Conservation (phyloP, 352 stramenopile genomes). For the Globisporangium mamillatum region DNA sequence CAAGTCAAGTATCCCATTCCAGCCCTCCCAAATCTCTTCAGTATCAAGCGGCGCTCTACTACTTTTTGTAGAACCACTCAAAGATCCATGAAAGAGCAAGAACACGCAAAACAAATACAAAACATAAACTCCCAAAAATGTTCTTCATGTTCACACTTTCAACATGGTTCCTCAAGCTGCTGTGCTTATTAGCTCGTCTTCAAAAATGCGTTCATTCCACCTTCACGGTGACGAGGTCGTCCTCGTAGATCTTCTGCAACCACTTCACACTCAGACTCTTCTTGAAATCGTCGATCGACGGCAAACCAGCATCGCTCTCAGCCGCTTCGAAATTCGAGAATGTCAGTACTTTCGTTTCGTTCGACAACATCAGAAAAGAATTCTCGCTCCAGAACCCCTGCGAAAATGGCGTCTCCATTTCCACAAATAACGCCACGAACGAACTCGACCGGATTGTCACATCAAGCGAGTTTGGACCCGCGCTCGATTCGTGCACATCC, state of each 20-base stretch:
- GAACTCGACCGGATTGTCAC: slow-evolving; percentile 46
- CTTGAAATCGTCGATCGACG: slow-evolving; percentile 34
- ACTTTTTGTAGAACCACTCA: no score
- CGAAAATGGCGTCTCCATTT: slow-evolving; percentile 46
- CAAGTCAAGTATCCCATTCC: no score
- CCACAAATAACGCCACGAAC: slow-evolving; percentile 77
- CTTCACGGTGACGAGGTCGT: neutral
- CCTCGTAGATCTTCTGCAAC: slow-evolving; percentile 70
- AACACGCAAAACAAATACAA: slow-evolving; percentile 18
- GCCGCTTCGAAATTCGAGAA: slow-evolving; percentile 36
- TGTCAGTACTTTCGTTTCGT: slow-evolving; percentile 42
- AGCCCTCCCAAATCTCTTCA: no score
- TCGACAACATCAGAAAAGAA: slow-evolving; percentile 69
- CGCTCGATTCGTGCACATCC: slow-evolving; percentile 6
- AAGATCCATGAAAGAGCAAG: slow-evolving; percentile 9
- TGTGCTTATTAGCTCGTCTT: neutral
- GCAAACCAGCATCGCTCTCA: slow-evolving; percentile 1
- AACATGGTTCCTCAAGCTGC: neutral
- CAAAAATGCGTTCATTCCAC: neutral
- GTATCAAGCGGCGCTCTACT: no score
- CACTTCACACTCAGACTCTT: slow-evolving; percentile 47
- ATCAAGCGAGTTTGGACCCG: slow-evolving; percentile 21
- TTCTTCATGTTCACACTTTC: slow-evolving; percentile 2
- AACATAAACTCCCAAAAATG: slow-evolving; percentile 15
- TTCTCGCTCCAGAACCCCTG: slow-evolving; percentile 70